Evolutionary conservation across 2,329 filamentous ascomycete genomes (phyloP).

Genomic region (Colletotrichum gigasporum): DNA sequence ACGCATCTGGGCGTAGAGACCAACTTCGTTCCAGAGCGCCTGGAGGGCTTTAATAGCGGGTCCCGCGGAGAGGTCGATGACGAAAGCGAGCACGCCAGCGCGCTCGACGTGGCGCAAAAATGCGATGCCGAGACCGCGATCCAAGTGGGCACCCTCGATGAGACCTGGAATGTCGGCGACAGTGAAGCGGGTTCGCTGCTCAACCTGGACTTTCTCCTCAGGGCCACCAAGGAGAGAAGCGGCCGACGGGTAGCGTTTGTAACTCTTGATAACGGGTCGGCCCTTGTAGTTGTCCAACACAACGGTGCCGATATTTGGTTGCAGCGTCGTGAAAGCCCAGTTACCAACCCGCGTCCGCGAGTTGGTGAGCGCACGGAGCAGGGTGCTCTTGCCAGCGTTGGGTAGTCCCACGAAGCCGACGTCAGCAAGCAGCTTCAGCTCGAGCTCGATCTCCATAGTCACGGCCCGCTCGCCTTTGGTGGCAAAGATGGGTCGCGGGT

Average conservation of each 20-base stretch:
- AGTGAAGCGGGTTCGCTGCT: conserved; percentile 81
- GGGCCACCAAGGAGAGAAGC: conserved; percentile 44
- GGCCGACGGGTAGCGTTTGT: conserved; percentile 37
- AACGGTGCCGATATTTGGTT: conserved; percentile 95
- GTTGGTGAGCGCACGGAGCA: conserved; percentile 87
- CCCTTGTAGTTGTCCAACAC: conserved; percentile 89
- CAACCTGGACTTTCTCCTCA: conserved; percentile 56
- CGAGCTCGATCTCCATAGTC: conserved; percentile 82
- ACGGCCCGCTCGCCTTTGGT: conserved; percentile 86
- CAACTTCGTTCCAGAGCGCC: conserved; percentile 89
- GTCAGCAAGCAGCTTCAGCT: conserved; percentile 94
- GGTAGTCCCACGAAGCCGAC: conserved; percentile 94
- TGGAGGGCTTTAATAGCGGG: conserved; percentile 83
- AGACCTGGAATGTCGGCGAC: conserved; percentile 96
- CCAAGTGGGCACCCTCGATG: conserved; percentile 90
- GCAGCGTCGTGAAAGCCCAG: conserved; percentile 97
- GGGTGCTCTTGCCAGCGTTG: conserved; percentile 95
- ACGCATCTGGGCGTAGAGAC: conserved; percentile 82
- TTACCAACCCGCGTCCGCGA: conserved; percentile 89
- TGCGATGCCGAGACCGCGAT: conserved; percentile 88
- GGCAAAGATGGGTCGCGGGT: conserved; percentile 83
- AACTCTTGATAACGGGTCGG: conserved; percentile 64
- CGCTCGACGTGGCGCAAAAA: conserved; percentile 96
- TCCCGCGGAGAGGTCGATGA: conserved; percentile 83
- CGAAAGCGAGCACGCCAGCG: conserved; percentile 91